Base-by-base conservation (phyloP, 2,329 filamentous ascomycete genomes). In the Claviceps sp. region DNA sequence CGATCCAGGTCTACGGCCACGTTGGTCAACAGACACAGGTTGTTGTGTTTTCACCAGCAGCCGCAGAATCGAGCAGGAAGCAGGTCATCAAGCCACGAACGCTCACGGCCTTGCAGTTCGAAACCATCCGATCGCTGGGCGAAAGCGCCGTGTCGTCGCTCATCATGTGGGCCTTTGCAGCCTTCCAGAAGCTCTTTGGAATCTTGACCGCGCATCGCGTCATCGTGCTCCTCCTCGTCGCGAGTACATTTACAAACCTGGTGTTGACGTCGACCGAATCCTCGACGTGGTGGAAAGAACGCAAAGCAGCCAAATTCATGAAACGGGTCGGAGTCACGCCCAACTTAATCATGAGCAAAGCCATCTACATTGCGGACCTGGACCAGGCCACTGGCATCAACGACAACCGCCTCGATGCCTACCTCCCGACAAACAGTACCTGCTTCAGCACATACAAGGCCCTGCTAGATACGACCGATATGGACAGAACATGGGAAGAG, bases 211-310 rank as follows among this genome's bases (percentile, higher is more conserved):
- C 88, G 9, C 82, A 97, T 63, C 79, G 83, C 42, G 63, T 95
- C 20, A 78, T 97, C 5, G 69, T 97, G 34, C 62, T 74, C 2
- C 64, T 91, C 14, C 73, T 97, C 18, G 71, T 74, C 0, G 60
- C 85, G 34, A 96, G 89, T 62, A 67, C 81, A 13, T 61, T 88
- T 11, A 76, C 81, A 48, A 97, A 97, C 62, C 67, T 85, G 22
- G 76, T 89, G 58, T 81, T 90, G 62, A 82, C 86, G 0, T 86
- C 85, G 13, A 80, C 83, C 56, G 82, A 88, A 62, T 79, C 79
- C 6, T 81, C 82, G 60, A 74, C 78, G 2, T 97, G 89, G 89
- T 95, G 87, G 85, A 76, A 79, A 46, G 91, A 97, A 69, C 80
- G 88, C 53, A 84, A 80, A 54, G 88, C 90, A 1, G 78, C 77